phyloP scores from a whole-genome alignment of 495 filamentous ascomycete species.

The Amorphotheca resinae region DNA sequence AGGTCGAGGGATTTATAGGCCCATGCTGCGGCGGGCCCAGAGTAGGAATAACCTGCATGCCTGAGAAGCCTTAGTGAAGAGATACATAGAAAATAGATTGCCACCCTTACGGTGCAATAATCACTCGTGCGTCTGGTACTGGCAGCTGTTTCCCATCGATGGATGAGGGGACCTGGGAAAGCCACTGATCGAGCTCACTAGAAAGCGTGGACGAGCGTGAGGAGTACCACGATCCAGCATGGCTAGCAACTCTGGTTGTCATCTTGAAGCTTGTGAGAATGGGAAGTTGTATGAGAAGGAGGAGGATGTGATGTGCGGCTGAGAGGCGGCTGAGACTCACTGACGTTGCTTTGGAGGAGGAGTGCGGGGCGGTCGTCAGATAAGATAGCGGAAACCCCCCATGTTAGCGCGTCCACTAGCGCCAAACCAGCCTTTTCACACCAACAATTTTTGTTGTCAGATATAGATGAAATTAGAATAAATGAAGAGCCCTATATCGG shows the following conservation, averaged over 20 bases:
- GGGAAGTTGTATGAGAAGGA: too few relatives aligned
- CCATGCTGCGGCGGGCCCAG: constrained; percentile 85
- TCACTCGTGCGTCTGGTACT: constrained; percentile 63
- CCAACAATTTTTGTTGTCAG: too few relatives aligned
- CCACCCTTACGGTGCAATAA: constrained; percentile 82
- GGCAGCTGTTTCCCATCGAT: constrained; percentile 53
- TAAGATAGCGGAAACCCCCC: too few relatives aligned
- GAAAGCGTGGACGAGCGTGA: constrained; percentile 44
- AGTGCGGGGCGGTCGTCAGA: too few relatives aligned
- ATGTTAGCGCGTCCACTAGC: too few relatives aligned
- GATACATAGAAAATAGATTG: background rate
- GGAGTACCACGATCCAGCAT: constrained; percentile 79
- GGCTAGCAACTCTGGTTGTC: constrained; percentile 52
- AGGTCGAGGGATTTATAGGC: constrained; percentile 88
- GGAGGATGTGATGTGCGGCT: too few relatives aligned
- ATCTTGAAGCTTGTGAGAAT: constrained; percentile 28
- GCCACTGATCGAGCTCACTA: constrained; percentile 64
- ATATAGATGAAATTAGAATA: too few relatives aligned
- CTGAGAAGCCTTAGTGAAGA: constrained; percentile 29
- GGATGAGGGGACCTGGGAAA: constrained; percentile 54
- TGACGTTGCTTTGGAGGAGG: too few relatives aligned
- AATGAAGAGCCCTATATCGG: too few relatives aligned
- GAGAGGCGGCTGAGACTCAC: too few relatives aligned
- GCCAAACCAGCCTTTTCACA: too few relatives aligned
- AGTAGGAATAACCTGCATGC: constrained; percentile 94